Evolutionary conservation across 2,329 filamentous ascomycete genomes (phyloP).

Genomic region (Bipolaris gigantea): DNA sequence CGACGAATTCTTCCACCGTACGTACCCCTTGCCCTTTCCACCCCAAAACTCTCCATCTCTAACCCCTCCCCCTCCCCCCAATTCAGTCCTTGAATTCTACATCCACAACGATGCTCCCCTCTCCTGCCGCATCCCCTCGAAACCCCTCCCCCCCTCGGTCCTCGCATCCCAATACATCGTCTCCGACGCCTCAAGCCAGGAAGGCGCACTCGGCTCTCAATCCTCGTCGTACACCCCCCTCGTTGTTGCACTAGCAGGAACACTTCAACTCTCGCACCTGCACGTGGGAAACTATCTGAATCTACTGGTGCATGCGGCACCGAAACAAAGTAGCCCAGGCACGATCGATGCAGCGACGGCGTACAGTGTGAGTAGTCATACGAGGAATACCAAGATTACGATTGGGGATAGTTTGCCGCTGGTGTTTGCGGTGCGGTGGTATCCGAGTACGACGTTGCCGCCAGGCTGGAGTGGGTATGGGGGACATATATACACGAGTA

Average conservation of each 20-base stretch:
- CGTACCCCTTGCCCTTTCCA: neutral
- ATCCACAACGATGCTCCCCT: conserved; percentile 94
- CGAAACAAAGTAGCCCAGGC: conserved; percentile 58
- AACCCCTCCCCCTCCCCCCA: too few relatives aligned
- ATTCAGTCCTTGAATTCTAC: conserved; percentile 81
- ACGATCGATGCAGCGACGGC: conserved; percentile 85
- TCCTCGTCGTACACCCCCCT: conserved; percentile 69
- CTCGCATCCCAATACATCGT: conserved; percentile 36
- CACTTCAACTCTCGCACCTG: conserved; percentile 78
- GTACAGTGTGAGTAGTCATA: conserved; percentile 73
- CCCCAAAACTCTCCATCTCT: neutral
- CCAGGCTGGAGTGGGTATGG: conserved; percentile 56
- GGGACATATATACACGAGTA: conserved; percentile 55
- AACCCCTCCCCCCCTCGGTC: conserved; percentile 59
- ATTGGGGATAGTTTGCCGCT: conserved; percentile 85
- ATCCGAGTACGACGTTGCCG: conserved; percentile 72
- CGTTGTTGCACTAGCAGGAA: conserved; percentile 86
- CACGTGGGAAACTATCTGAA: conserved; percentile 91
- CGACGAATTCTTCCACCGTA: conserved; percentile 75
- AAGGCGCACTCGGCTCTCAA: conserved; percentile 41
- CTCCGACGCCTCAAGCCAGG: conserved; percentile 45
- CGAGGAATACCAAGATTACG: conserved; percentile 66
- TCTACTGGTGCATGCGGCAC: conserved; percentile 74
- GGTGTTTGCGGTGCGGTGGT: conserved; percentile 83
- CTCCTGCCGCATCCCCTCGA: conserved; percentile 83